A percentile compares a stretch with the other conserved stretches of the same genome.
Conservation (phyloP, 1,139 yeast genomes). For the Pichia sp. region DNA sequence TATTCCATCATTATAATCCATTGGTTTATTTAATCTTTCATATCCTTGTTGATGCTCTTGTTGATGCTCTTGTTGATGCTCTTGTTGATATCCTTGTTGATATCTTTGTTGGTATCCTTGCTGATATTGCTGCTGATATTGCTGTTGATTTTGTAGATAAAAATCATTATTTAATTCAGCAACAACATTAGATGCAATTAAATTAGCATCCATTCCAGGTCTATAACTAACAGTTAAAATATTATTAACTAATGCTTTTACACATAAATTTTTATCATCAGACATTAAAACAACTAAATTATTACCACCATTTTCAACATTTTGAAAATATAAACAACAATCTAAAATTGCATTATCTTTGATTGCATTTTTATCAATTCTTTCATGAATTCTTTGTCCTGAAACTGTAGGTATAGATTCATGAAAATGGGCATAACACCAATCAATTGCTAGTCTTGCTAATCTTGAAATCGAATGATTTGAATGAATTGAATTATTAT, state of each 20-base stretch:
- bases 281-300: constrained; percentile 61
- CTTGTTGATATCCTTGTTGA: not conserved
- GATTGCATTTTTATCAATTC: constrained; percentile 34
- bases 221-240: constrained; percentile 63
- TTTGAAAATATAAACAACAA: constrained; percentile 63
- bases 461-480: constrained; percentile 39
- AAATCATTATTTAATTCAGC: constrained; percentile 33
- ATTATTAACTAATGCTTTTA: constrained; percentile 65
- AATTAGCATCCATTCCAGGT: constrained; percentile 50
- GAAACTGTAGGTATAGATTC: constrained; percentile 42
- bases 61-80: not conserved
- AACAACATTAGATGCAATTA: constrained; percentile 48
- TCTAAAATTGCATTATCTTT: constrained; percentile 85
- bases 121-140: not conserved
- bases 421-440: constrained; percentile 67
- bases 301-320: constrained; percentile 26
- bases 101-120: not conserved
- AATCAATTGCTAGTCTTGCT: constrained; percentile 72
- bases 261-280: constrained; percentile 77
- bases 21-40: too few species aligned
- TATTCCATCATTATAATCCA: too few species aligned
- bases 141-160: not conserved
- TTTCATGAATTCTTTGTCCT: constrained; percentile 61
- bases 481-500: constrained; percentile 8
- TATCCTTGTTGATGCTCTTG: too few species aligned